phyloP scores from a whole-genome alignment of 1,284 basidiomycete species.

The Athelia psychrophila region DNA sequence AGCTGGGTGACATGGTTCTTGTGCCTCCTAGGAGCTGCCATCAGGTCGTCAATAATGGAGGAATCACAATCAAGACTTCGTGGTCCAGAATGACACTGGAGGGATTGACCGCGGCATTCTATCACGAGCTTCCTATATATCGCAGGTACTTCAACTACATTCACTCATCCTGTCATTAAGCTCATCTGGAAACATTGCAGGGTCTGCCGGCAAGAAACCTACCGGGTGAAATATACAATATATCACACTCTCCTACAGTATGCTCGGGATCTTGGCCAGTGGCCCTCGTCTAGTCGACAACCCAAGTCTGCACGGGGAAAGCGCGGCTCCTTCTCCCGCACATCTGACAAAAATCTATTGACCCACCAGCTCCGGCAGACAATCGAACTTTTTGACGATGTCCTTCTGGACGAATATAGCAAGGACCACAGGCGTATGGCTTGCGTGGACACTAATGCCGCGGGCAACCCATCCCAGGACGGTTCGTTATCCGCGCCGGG shows the following conservation, averaged over 20 bases:
- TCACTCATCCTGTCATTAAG: not conserved
- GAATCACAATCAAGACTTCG: slow-evolving; percentile 73
- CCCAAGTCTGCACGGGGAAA: not conserved
- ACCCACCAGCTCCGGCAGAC: slow-evolving; percentile 25
- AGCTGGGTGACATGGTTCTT: slow-evolving; percentile 71
- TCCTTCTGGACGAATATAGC: slow-evolving; percentile 55
- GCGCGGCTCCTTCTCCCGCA: not conserved
- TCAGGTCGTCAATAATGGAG: slow-evolving; percentile 75
- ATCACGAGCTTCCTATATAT: slow-evolving; percentile 73
- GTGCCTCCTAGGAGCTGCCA: slow-evolving; percentile 76
- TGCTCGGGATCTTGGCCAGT: slow-evolving; percentile 24
- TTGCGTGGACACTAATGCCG: slow-evolving; percentile 14
- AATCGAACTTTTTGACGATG: slow-evolving; percentile 52
- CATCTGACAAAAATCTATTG: slow-evolving; percentile 4
- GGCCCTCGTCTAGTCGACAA: slow-evolving; percentile 4
- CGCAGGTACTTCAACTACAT: slow-evolving; percentile 46
- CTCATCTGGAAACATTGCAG: slow-evolving; percentile 32
- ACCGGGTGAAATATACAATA: slow-evolving; percentile 64
- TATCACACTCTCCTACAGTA: slow-evolving; percentile 48
- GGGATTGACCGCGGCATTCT: slow-evolving; percentile 54
- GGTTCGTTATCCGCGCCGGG: not conserved
- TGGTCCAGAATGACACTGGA: slow-evolving; percentile 77
- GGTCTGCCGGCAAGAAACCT: slow-evolving; percentile 73
- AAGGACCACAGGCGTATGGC: slow-evolving; percentile 28
- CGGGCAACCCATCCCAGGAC: slow-evolving; percentile 14